Evolutionary conservation across 371 early-diverging fungal genomes (phyloP), one percentile per base, ranked within the genome.

Genomic region (Mucor velutinosus): DNA sequence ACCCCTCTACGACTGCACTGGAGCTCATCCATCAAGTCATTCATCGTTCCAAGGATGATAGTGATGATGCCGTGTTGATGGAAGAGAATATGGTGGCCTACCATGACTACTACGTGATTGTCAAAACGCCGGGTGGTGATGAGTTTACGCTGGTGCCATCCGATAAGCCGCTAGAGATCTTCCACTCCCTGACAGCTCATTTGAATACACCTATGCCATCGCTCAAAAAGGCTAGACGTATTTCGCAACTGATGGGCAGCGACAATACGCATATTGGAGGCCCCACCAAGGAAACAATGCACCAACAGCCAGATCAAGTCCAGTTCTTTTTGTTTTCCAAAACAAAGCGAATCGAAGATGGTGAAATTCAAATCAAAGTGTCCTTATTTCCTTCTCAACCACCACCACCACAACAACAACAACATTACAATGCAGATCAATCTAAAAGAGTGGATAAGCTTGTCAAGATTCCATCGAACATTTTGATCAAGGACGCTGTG

Each of bases 131-230:
- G 23, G 78, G 78, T 66, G 81, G 83, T 1, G 75, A 75, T 25
- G 75, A 75, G 53, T 67, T 65, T 15, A 77, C 79, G 4, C 62
- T 86, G 41, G 77, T 79, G 2, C 74, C 83, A 11, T 74, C 82
- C 17, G 86, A 86, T 56, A 83, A 83, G 65, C 86, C 86, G 3
- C 69, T 83, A 60, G 74, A 82, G 14, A 86, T 86, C 17, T 86
- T 80, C 51, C 76, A 82, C 51, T 83, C 86, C 0, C 69, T 86
- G 7, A 86, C 84, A 3, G 76, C 80, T 2, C 83, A 83, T 59
- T 65, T 84, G 15, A 86, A 77, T 1, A 86, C 86, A 17, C 86
- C 86, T 1, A 71, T 86, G 75, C 86, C 86, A 6, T 72, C 77
- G 0, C 65, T 77, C 14, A 82, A 76, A 53, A 80, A 81, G 32